phyloP scores from a whole-genome alignment of 2,329 filamentous ascomycete genomes.

The Elsinoe necatrix region DNA sequence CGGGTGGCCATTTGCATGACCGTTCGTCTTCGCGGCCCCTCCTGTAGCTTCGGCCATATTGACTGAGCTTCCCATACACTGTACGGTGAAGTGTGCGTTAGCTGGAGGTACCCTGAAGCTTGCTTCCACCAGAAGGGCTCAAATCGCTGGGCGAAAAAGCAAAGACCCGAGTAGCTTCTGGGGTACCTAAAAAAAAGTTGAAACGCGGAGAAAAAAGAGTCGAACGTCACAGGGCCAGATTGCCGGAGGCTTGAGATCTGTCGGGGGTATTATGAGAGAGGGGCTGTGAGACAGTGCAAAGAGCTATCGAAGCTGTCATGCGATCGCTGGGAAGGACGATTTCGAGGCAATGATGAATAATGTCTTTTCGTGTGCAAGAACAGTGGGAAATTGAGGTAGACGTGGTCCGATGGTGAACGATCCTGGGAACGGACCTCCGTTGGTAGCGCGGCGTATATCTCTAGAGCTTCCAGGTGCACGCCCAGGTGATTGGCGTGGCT shows the following conservation, averaged over 20 bases:
- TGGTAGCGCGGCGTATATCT: slow-evolving; percentile 2
- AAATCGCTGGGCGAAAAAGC: slow-evolving; percentile 12
- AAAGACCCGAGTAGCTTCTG: slow-evolving; percentile 9
- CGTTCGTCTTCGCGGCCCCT: slow-evolving; percentile 29
- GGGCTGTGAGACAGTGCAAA: background rate
- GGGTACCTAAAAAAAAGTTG: slow-evolving; percentile 15
- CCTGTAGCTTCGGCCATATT: slow-evolving; percentile 35
- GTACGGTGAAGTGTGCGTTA: background rate
- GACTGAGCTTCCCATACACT: slow-evolving; percentile 26
- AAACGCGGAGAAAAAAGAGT: slow-evolving; percentile 13
- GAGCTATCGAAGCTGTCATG: background rate
- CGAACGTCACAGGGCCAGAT: slow-evolving; percentile 15
- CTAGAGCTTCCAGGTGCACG: background rate
- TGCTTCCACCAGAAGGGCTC: background rate
- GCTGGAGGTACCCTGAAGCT: background rate
- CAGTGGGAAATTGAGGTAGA: slow-evolving; percentile 1
- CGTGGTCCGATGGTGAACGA: slow-evolving; percentile 8
- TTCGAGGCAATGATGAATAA: background rate
- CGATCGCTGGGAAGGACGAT: slow-evolving; percentile 15
- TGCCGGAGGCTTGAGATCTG: slow-evolving; percentile 1
- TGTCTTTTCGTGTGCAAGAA: background rate
- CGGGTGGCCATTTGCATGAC: slow-evolving; percentile 43
- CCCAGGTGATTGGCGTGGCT: background rate
- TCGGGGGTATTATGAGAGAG: background rate
- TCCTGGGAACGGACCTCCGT: slow-evolving; percentile 11